Base-by-base conservation (phyloP, 345 rosid genomes). In the Kernera saxatilis region DNA sequence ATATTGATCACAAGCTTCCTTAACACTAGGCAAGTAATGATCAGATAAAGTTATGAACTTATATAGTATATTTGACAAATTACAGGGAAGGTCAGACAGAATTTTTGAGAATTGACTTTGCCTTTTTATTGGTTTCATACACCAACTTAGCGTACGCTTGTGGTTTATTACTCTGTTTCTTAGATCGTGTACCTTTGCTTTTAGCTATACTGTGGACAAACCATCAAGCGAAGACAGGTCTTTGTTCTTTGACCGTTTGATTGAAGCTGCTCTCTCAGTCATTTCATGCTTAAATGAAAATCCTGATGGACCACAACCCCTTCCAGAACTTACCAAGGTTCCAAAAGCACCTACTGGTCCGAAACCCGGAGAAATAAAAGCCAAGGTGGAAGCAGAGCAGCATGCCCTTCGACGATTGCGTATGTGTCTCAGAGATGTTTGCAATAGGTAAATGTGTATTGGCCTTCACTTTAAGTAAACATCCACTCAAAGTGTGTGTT, bases 361-460 rank as follows among this genome's bases (percentile, higher is more conserved):
- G 13, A 94, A 91, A 84, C 86, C 87, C 15, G 91, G 98, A 45
- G 98, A 94, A 79, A 63, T 94, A 70, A 92, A 87, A 77, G 96
- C 99, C 60, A 87, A 90, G 86, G 87, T 88, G 63, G 99, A 92
- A 84, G 92, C 97, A 26, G 98, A 94, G 87, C 99, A 94, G 79
- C 99, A 94, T 82, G 93, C 98, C 44, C 97, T 94, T 75, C 92
- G 98, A 50, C 84, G 99, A 53, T 80, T 92, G 70, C 88, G 99
- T 67, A 94, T 92, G 97, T 94, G 99, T 83, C 97, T 94, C 63
- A 85, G 98, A 84, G 99, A 94, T 80, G 69, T 94, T 88, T 94
- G 99, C 85, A 94, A 94, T 60, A 80, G 98, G 98, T 92, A 84
- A 84, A 36, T 39, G 55, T 54, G 36, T 72, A 32, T 26, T 41